Conservation (phyloP, 768 basidiomycete genomes). For the Leucosporidium creatinivorum region DNA sequence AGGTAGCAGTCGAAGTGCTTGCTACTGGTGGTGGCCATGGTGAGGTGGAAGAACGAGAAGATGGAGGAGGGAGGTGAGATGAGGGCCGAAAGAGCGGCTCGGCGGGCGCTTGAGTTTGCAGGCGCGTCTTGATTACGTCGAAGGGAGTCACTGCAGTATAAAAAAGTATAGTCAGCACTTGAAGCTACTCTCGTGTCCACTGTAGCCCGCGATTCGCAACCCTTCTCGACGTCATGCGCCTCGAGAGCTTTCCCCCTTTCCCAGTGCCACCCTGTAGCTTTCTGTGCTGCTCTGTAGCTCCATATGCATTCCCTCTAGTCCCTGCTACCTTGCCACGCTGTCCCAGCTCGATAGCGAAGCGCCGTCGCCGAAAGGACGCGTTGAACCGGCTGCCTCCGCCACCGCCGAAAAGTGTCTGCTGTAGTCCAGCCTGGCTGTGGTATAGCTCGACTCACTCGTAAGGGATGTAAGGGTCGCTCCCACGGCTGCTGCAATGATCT, state of each 20-base stretch:
- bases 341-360: no score
- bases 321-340: no score
- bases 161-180: not conserved
- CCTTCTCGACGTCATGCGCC: no score
- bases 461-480: constrained; percentile 35
- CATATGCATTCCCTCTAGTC: no score
- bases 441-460: constrained; percentile 27
- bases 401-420: not conserved
- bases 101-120: constrained; percentile 66
- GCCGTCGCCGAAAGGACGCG: not conserved
- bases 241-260: no score
- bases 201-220: no score
- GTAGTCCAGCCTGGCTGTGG: no score
- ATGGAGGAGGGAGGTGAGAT: constrained; percentile 22
- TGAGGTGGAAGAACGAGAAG: not conserved
- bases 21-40: constrained; percentile 25
- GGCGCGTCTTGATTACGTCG: constrained; percentile 91
- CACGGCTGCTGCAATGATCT: constrained; percentile 34
- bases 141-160: constrained; percentile 83
- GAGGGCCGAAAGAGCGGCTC: constrained; percentile 46
- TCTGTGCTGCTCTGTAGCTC: no score
- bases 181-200: not conserved
- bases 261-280: no score
- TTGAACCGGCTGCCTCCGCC: no score
- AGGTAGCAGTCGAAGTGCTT: constrained; percentile 16